Evolutionary conservation across 192 early-diverging fungal genomes (phyloP).

Genomic region (Coemansia umbellata): DNA sequence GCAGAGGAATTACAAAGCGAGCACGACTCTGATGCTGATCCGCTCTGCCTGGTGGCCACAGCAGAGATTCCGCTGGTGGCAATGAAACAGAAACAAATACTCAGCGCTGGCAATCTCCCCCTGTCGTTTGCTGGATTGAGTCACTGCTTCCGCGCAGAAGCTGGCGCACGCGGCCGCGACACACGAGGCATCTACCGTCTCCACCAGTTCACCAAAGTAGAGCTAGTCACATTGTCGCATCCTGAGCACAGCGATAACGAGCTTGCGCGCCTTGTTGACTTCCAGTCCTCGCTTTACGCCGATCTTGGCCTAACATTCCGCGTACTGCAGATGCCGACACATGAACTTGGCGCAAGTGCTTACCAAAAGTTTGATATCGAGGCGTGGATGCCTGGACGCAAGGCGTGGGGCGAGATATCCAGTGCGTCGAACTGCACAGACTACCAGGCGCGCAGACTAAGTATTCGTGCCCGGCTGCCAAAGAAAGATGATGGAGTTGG

Average conservation of each 20-base stretch:
- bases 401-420: conserved; percentile 67
- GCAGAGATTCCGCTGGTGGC: conserved; percentile 91
- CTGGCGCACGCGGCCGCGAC: conserved; percentile 78
- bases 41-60: conserved; percentile 77
- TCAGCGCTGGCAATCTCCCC: conserved; percentile 62
- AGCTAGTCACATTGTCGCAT: conserved; percentile 73
- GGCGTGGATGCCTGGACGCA: conserved; percentile 93
- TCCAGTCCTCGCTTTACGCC: conserved; percentile 72
- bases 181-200: conserved; percentile 86
- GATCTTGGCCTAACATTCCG: conserved; percentile 75
- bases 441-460: conserved; percentile 83
- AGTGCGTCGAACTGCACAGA: conserved; percentile 92
- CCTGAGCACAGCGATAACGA: conserved; percentile 63
- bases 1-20: conserved; percentile 19
- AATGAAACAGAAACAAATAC: conserved; percentile 66
- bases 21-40: conserved; percentile 29
- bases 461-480: conserved; percentile 53
- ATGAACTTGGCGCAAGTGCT: conserved; percentile 88
- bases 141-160: conserved; percentile 87
- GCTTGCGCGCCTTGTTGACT: conserved; percentile 64
- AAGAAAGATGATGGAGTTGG: not conserved
- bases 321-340: conserved; percentile 87
- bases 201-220: conserved; percentile 94
- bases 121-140: conserved; percentile 75
- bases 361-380: conserved; percentile 92